Conservation (phyloP, 331 rosid genomes). For the Phaseolus coccineus region DNA sequence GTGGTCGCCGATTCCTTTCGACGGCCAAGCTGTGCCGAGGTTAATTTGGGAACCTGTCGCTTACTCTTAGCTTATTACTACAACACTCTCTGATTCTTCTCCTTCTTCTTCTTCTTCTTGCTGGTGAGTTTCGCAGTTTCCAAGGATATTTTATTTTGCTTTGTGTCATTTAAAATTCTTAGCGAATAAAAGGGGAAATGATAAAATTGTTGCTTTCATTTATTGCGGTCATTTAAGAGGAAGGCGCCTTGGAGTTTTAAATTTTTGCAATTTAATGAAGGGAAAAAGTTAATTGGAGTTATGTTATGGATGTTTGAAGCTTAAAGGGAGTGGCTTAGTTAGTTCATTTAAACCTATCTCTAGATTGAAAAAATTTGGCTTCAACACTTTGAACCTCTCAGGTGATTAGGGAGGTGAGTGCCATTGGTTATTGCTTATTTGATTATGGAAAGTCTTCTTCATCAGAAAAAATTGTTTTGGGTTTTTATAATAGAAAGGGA, state of each 20-base stretch:
- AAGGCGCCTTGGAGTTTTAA: neutral
- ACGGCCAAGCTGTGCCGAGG: conserved; percentile 1
- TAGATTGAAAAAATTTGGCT: conserved; percentile 18
- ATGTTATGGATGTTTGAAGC: conserved; percentile 38
- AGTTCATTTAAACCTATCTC: conserved; percentile 10
- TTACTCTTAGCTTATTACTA: conserved; percentile 31
- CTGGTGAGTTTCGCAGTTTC: conserved; percentile 16
- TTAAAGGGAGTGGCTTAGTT: neutral
- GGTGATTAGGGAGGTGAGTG: conserved; percentile 27
- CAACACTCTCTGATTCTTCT: conserved; percentile 5
- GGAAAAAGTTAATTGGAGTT: conserved; percentile 18
- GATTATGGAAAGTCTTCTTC: conserved; percentile 5
- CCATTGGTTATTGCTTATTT: neutral
- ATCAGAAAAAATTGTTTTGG: neutral
- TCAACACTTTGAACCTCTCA: conserved; percentile 17
- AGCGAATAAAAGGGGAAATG: neutral
- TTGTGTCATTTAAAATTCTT: neutral
- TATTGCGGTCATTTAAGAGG: conserved; percentile 9
- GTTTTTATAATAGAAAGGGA: conserved; percentile 36
- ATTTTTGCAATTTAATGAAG: conserved; percentile 21
- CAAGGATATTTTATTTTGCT: neutral
- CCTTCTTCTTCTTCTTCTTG: conserved; percentile 1
- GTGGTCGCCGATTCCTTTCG: conserved; percentile 37
- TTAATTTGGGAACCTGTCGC: neutral
- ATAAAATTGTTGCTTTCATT: conserved; percentile 1